Conservation (phyloP, 2,329 filamentous ascomycete genomes). For the Thielaviopsis musarum region DNA sequence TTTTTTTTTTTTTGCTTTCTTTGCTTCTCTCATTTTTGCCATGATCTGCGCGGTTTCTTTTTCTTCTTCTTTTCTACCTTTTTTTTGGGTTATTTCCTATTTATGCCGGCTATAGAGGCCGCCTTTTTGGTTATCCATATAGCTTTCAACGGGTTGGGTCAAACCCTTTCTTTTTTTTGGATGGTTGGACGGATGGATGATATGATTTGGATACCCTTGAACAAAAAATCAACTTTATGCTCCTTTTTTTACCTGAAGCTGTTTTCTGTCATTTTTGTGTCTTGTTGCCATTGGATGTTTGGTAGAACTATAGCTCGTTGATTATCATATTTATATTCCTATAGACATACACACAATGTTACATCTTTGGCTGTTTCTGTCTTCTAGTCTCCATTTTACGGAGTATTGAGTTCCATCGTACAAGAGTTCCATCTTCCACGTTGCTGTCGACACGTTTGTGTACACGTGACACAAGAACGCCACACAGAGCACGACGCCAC, state of each 20-base stretch:
- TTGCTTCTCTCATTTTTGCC: neutral
- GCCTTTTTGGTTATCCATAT: too few species aligned
- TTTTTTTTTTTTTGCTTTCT: neutral
- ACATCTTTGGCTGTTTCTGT: too few species aligned
- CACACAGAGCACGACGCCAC: too few species aligned
- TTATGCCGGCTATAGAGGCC: neutral
- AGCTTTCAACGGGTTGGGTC: neutral
- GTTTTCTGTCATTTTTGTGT: neutral
- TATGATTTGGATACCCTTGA: slow-evolving; percentile 8
- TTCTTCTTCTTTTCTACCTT: neutral
- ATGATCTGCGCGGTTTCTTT: neutral
- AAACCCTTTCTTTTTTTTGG: slow-evolving; percentile 1
- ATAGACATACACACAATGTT: neutral
- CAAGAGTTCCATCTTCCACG: too few species aligned
- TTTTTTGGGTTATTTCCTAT: neutral
- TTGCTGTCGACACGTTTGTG: too few species aligned
- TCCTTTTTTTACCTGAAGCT: neutral
- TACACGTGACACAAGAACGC: too few species aligned
- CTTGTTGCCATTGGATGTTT: neutral
- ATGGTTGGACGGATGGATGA: slow-evolving; percentile 2
- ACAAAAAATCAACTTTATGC: neutral
- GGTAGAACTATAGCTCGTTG: neutral
- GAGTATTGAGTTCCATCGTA: too few species aligned
- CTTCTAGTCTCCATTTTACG: too few species aligned
- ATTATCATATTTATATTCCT: neutral